Conservation (phyloP, 208 protist genomes). For the Leptomonas pyrrhocoris region DNA sequence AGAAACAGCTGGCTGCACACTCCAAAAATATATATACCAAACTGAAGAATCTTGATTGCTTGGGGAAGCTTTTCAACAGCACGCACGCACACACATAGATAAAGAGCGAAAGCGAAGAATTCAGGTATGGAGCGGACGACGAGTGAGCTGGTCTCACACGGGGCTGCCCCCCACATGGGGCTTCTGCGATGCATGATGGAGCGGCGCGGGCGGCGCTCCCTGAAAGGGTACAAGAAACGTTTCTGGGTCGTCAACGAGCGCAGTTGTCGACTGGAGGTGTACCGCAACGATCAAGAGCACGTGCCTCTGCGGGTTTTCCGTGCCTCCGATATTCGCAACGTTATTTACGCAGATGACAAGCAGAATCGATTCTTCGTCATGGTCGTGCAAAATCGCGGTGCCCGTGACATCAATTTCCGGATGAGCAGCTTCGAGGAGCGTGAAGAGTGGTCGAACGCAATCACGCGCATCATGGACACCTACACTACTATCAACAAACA, state of each 20-base stretch:
- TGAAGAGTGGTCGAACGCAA: conserved; percentile 70
- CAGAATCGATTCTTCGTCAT: conserved; percentile 85
- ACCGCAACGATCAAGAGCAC: conserved; percentile 86
- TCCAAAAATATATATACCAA: too few species aligned
- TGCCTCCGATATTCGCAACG: conserved; percentile 63
- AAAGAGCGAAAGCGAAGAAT: neutral
- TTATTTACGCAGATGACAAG: conserved; percentile 76
- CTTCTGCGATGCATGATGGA: conserved; percentile 63
- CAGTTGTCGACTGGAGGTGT: conserved; percentile 64
- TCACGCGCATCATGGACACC: conserved; percentile 69
- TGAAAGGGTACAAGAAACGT: conserved; percentile 75
- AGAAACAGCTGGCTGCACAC: too few species aligned
- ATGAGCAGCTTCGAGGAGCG: conserved; percentile 73
- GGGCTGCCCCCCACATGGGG: conserved; percentile 58
- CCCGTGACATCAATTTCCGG: conserved; percentile 62
- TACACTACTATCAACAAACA: conserved; percentile 68
- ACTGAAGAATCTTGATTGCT: too few species aligned
- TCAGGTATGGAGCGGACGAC: conserved; percentile 18
- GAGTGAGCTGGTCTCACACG: conserved; percentile 28
- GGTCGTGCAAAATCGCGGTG: conserved; percentile 53
- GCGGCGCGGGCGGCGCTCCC: conserved; percentile 40
- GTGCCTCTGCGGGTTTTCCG: conserved; percentile 50
- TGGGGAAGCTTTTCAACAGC: too few species aligned
- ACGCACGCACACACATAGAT: neutral
- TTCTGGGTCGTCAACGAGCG: conserved; percentile 81